These are phyloP conservation scores for Solanum paucissectum DNA, from an alignment of 257 asterid genomes.

Conservation along the genomic window DNA sequence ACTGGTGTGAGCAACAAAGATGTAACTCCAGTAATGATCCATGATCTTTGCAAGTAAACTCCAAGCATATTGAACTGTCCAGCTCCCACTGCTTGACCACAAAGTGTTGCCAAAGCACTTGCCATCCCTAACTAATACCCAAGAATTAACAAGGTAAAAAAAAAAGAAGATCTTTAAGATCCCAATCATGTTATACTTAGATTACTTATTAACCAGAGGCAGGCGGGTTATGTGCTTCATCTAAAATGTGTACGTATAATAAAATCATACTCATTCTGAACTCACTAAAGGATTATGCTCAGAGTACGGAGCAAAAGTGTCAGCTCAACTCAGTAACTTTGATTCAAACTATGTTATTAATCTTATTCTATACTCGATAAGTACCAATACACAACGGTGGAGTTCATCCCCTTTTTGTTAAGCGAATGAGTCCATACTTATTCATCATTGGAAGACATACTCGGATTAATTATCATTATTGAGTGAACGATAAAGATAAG, in stretches of 20 bases:
- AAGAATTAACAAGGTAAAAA: not conserved
- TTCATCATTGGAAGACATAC: not conserved
- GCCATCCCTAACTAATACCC: conserved; percentile 52
- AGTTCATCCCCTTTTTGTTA: not conserved
- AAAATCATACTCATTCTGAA: not conserved
- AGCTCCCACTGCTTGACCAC: conserved; percentile 64
- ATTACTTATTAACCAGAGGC: not conserved
- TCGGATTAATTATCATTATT: not conserved
- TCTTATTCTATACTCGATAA: not conserved
- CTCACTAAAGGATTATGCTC: not conserved
- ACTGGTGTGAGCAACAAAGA: conserved; percentile 25
- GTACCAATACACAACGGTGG: not conserved
- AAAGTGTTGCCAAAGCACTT: conserved; percentile 59
- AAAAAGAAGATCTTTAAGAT: not conserved
- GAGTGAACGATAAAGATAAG: not conserved
- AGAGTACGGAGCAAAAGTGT: not conserved
- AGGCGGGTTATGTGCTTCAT: not conserved
- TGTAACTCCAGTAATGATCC: conserved; percentile 36
- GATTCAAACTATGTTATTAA: not conserved
- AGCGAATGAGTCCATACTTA: not conserved
- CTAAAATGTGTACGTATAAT: not conserved
- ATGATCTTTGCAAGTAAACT: conserved; percentile 51
- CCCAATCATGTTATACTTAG: not conserved
- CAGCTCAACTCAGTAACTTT: not conserved
- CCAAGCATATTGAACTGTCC: conserved; percentile 53